Conservation (phyloP, 2,329 filamentous ascomycete genomes). For the Onygena corvina region DNA sequence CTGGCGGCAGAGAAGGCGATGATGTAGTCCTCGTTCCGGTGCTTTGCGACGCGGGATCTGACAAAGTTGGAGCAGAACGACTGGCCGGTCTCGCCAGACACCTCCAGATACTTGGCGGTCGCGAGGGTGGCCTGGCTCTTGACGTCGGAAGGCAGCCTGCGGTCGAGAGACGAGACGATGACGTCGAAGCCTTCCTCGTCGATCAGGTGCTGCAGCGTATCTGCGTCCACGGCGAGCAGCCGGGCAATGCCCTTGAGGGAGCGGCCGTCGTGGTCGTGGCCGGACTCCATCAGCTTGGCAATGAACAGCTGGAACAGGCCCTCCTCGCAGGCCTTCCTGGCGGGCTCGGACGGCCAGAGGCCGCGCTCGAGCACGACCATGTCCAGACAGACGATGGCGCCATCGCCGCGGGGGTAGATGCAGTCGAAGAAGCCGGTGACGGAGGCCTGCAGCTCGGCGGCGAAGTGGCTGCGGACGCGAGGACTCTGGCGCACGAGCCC, state of each 20-base stretch:
- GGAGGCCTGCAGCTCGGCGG: slow-evolving; percentile 31
- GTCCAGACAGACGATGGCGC: slow-evolving; percentile 36
- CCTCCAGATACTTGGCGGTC: slow-evolving; percentile 71
- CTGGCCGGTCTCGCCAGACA: slow-evolving; percentile 57
- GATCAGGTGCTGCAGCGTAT: slow-evolving; percentile 36
- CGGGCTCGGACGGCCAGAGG: slow-evolving; percentile 35
- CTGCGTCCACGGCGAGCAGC: slow-evolving; percentile 44
- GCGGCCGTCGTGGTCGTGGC: slow-evolving; percentile 56
- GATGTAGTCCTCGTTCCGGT: slow-evolving; percentile 77
- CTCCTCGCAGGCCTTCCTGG: slow-evolving; percentile 34
- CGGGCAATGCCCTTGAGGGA: slow-evolving; percentile 50
- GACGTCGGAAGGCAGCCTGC: slow-evolving; percentile 60
- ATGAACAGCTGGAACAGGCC: slow-evolving; percentile 54
- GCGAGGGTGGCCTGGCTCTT: slow-evolving; percentile 72
- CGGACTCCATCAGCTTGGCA: slow-evolving; percentile 80
- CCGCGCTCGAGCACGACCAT: slow-evolving; percentile 36
- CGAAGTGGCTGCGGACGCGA: slow-evolving; percentile 34
- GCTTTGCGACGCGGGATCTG: slow-evolving; percentile 55
- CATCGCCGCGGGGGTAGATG: slow-evolving; percentile 38
- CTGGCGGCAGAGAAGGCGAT: slow-evolving; percentile 88
- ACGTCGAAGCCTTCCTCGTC: slow-evolving; percentile 71
- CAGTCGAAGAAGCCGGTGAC: slow-evolving; percentile 39
- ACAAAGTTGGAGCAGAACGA: slow-evolving; percentile 63
- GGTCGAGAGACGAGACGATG: slow-evolving; percentile 73
- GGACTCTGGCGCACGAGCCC: slow-evolving; percentile 35